Conservation (phyloP, 139 green algal genomes). For the Tetraselmis chui region DNA sequence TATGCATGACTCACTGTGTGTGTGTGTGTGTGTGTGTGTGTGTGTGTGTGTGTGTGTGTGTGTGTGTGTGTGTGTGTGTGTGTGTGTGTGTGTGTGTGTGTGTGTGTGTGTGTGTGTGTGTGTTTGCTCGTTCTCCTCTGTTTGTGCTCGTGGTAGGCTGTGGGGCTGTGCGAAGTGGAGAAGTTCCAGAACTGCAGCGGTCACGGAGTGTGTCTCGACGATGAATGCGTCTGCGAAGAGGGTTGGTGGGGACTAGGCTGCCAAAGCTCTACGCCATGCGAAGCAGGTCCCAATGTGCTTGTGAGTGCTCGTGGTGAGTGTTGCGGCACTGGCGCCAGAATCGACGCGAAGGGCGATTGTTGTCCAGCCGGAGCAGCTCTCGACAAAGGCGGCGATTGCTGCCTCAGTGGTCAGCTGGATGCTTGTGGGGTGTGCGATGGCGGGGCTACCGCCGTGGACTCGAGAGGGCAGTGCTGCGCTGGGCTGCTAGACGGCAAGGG, state of each 20-base stretch:
- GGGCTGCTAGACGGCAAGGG: conserved; percentile 31
- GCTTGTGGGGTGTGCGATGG: conserved; percentile 43
- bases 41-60: too few relatives aligned
- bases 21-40: too few relatives aligned
- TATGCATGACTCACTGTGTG: too few relatives aligned
- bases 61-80: too few relatives aligned
- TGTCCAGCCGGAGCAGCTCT: conserved; percentile 22
- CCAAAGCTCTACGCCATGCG: neutral
- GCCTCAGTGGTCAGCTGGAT: conserved; percentile 21
- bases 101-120: too few relatives aligned
- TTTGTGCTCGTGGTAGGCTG: neutral
- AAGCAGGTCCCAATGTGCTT: neutral
- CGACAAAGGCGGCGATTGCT: conserved; percentile 36
- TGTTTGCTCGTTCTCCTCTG: neutral
- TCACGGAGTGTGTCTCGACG: neutral
- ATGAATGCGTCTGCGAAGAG: neutral
- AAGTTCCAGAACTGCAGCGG: neutral
- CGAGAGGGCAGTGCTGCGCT: conserved; percentile 32
- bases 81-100: too few relatives aligned
- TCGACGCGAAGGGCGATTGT: conserved; percentile 24
- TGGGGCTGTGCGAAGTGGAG: neutral
- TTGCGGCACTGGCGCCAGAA: conserved; percentile 10
- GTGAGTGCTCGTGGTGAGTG: conserved; percentile 20
- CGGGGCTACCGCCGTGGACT: conserved; percentile 25
- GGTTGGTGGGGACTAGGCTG: neutral